Base-by-base conservation (phyloP, 331 rosid genomes). In the Quercus tomentella region DNA sequence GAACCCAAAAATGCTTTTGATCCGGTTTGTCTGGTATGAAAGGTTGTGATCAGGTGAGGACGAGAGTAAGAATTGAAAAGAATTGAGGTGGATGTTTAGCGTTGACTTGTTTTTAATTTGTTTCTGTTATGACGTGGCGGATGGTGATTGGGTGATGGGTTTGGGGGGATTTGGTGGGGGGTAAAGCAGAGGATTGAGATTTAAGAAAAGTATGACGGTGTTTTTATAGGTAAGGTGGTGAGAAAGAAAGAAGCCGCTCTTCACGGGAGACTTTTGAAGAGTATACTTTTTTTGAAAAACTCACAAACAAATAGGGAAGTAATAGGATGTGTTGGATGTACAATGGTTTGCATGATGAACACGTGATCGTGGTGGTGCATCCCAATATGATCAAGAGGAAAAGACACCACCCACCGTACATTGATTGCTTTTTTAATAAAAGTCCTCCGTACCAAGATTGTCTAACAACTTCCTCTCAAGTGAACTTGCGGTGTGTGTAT, bases 11-110 rank as follows among this genome's bases (percentile, higher is more conserved):
- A 54, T 18, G 2, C 17, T 15, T 14, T 11, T 23, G 82, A 79
- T 52, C 82, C 85, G 79, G 56, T 75, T 41, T 73, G 79, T 22
- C 21, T 15, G 65, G 70, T 17, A 2, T 22, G 56, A 4, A 49
- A 1, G 17, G 55, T 3, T 2, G n/a, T 4, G 20, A 67, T 33
- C 72, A 7, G 21, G 5, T 35, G 52, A 12, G 28, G 72, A 35
- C 49, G 22, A 67, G 49, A 2, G 1, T 41, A 2, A 22, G 3
- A 4, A 1, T 25, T 10, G 33, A 30, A 58, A 4, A 20, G 5
- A 21, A 5, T 23, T 10, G 35, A 33, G 16, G 15, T 23, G 23
- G 10, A 6, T 1, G 7, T 41, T 2, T 9, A 2, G 2, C 14
- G 49, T 41, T 9, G 6, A 49, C 16, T 12, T 14, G 5, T 28